These are phyloP conservation scores for Alloteropsis semialata DNA, from an alignment of 176 grass and related monocot genomes.

Conservation along the genomic window DNA sequence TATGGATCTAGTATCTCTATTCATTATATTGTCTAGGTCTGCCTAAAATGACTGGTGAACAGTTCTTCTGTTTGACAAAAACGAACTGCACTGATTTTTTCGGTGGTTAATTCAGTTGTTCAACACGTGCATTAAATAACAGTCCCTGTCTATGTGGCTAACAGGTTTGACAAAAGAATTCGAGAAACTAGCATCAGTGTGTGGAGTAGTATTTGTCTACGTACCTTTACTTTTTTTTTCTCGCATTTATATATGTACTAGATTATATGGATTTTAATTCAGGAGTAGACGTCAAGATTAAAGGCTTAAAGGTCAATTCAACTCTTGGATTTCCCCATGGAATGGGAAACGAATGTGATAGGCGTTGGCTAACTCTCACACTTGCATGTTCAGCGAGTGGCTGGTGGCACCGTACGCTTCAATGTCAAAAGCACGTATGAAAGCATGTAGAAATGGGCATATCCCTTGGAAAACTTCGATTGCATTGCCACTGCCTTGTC, in stretches of 20 bases:
- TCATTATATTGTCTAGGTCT: slow-evolving; percentile 35
- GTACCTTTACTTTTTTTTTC: not conserved
- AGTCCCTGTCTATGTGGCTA: slow-evolving; percentile 16
- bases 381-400: not conserved
- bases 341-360: slow-evolving; percentile 36
- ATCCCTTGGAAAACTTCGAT: slow-evolving; percentile 4
- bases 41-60: slow-evolving; percentile 8
- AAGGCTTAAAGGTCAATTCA: slow-evolving; percentile 42
- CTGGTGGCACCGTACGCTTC: not conserved
- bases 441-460: slow-evolving; percentile 30
- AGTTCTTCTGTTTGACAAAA: slow-evolving; percentile 43
- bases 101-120: slow-evolving; percentile 28
- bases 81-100: not conserved
- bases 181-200: not conserved
- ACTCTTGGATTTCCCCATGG: slow-evolving; percentile 19
- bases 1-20: not conserved
- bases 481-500: not conserved
- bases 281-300: slow-evolving; percentile 7
- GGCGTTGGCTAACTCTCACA: slow-evolving; percentile 4
- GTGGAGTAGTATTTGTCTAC: not conserved
- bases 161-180: slow-evolving; percentile 29
- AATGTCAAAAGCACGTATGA: slow-evolving; percentile 21
- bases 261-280: slow-evolving; percentile 13
- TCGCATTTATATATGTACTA: not conserved
- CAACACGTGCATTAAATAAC: slow-evolving; percentile 33